Evolutionary conservation across 495 filamentous ascomycete genomes (phyloP), one percentile per base, ranked within the genome.

Genomic region (Hypoxylon lienhwacheense): DNA sequence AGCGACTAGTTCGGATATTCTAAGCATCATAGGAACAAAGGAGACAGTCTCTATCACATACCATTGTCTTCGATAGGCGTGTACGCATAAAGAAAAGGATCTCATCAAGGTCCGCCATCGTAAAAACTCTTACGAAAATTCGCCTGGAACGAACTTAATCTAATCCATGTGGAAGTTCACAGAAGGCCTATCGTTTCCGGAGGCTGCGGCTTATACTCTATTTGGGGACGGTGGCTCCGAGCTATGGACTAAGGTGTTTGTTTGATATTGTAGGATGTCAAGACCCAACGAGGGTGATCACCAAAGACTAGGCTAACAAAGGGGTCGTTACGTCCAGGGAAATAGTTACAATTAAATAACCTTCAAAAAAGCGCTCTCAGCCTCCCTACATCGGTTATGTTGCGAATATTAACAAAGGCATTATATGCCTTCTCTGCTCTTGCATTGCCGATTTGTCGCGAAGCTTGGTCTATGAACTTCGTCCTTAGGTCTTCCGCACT

Each of bases 391-490:
- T 63, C 55, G 2, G 63, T 63, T 46, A 61, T 47, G 16, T 63
- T 66, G 1, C 48, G 53, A 21, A 71, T 70, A 12, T 53, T 59
- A 2, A 60, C 53, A 54, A 73, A 73, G 31, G 65, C 63, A 35
- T 61, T 53, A 16, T 71, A 72, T 5, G 70, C 65, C 14, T 66
- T 71, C 42, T 72, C 65, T 3, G 47, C 63, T 17, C 64, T 64
- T 12, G 45, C 42, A 2, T 52, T 40, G 1, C 56, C 62, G 21
- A 61, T 52, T 35, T 59, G 55, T 7, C 42, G 44, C 40, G 59
- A 53, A 1, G 53, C 63, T 47, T 80, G 74, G 36, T 75, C 71
- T 7, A 68, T 26, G 32, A 81, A 81, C 50, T 82, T 81, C 43
- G 58, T 61, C 36, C 64, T 62, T 39, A 82, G 47, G 32, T 73